phyloP scores from a whole-genome alignment of 129 eudicot genomes.

The Deinandra increscens region DNA sequence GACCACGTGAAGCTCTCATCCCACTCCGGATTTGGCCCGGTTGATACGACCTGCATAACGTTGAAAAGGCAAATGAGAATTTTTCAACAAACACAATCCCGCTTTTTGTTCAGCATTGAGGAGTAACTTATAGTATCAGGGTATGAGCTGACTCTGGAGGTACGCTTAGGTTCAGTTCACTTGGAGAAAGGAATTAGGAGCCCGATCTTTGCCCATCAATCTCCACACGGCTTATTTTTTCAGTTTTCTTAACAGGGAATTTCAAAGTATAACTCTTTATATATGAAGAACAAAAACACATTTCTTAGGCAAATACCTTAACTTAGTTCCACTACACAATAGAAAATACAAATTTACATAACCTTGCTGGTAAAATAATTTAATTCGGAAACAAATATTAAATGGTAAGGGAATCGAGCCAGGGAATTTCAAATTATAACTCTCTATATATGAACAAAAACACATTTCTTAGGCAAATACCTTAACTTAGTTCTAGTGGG shows the following conservation, averaged over 20 bases:
- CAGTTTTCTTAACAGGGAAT: neutral
- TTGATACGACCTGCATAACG: slow-evolving; percentile 68
- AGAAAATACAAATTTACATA: neutral
- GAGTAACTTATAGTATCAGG: neutral
- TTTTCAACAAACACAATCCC: neutral
- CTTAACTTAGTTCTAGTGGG: neutral
- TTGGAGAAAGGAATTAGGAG: neutral
- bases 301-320: neutral
- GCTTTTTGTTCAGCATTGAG: neutral
- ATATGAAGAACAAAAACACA: neutral
- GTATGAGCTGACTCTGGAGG: neutral
- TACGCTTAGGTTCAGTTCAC: neutral
- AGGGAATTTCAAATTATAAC: neutral
- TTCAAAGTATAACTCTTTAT: neutral
- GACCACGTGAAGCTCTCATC: slow-evolving; percentile 94
- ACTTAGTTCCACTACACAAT: neutral
- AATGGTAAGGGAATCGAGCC: neutral
- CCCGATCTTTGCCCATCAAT: neutral
- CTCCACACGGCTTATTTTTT: neutral
- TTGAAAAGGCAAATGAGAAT: slow-evolving; percentile 20
- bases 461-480: neutral
- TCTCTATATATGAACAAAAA: neutral
- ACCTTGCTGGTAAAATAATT: neutral
- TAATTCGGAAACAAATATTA: neutral
- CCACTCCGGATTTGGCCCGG: slow-evolving; percentile 96